Percentiles rank a stretch among this genome's conserved stretches.
Conservation (phyloP, 257 asterid species). For the Solanum medicagineum region DNA sequence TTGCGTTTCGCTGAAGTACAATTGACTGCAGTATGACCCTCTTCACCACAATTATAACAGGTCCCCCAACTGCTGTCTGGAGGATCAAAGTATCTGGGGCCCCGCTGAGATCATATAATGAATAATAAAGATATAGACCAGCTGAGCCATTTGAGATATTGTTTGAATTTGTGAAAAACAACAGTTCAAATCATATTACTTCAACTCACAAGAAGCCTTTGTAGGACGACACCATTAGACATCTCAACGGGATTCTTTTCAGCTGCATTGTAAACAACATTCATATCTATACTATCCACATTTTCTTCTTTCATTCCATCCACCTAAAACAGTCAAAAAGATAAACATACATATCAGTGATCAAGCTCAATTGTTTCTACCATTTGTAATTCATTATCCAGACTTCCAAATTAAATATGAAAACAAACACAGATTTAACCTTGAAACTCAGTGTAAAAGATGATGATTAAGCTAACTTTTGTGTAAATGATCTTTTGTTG, state of each 20-base stretch:
- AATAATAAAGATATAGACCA: conserved; percentile 14
- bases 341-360: not conserved
- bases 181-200: conserved; percentile 21
- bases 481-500: not conserved
- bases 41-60: conserved; percentile 97
- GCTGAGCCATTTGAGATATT: conserved; percentile 11
- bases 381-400: not conserved
- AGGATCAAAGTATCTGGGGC: conserved; percentile 97
- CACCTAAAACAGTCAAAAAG: conserved; percentile 21
- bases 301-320: conserved; percentile 27
- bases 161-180: conserved; percentile 12
- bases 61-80: conserved; percentile 87
- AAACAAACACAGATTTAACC: not conserved
- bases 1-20: conserved; percentile 75
- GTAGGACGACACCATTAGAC: conserved; percentile 47
- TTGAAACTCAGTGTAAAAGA: not conserved
- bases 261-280: conserved; percentile 16
- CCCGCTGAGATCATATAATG: conserved; percentile 60
- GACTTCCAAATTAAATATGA: not conserved
- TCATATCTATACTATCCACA: conserved; percentile 13
- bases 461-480: not conserved
- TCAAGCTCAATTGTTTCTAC: not conserved
- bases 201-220: conserved; percentile 97
- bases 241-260: conserved; percentile 34
- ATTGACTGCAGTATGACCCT: conserved; percentile 66